Conservation (phyloP, 2,329 filamentous ascomycete genomes). For the Akanthomyces lecanii region DNA sequence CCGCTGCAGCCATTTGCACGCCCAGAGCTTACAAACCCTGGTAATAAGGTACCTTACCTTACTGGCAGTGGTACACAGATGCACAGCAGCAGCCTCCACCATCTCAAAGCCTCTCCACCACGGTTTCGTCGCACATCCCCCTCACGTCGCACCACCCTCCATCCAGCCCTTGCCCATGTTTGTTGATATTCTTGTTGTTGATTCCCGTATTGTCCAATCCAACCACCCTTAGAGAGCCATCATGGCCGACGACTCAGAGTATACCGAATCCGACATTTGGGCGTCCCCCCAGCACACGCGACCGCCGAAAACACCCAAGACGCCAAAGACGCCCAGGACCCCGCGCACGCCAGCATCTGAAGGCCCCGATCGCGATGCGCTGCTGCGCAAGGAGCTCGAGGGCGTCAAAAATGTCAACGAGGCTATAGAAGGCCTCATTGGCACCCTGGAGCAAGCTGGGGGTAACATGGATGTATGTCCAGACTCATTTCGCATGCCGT, state of each 20-base stretch:
- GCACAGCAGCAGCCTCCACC: background rate
- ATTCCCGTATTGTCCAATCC: background rate
- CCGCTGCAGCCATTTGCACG: background rate
- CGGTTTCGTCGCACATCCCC: background rate
- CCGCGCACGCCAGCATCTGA: conserved; percentile 42
- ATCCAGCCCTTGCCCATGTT: background rate
- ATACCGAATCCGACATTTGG: conserved; percentile 48
- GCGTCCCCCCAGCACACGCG: conserved; percentile 38
- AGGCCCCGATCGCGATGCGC: conserved; percentile 64
- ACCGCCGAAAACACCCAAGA: conserved; percentile 34
- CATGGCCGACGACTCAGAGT: conserved; percentile 44
- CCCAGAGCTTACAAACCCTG: background rate
- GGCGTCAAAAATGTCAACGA: conserved; percentile 82
- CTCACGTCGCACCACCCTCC: background rate
- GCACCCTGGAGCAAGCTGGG: conserved; percentile 66
- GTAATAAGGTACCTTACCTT: too few relatives aligned
- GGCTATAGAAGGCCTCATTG: conserved; percentile 74
- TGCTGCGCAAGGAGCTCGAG: conserved; percentile 73
- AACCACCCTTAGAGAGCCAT: conserved; percentile 11
- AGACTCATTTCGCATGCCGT: background rate
- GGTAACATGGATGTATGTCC: conserved; percentile 68
- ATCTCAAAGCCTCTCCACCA: background rate
- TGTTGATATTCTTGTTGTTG: background rate
- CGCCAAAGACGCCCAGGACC: conserved; percentile 46
- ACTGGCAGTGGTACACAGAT: too few relatives aligned